Base-by-base conservation (phyloP, 306 rosid genomes). In the Vigna reflexopilosa region DNA sequence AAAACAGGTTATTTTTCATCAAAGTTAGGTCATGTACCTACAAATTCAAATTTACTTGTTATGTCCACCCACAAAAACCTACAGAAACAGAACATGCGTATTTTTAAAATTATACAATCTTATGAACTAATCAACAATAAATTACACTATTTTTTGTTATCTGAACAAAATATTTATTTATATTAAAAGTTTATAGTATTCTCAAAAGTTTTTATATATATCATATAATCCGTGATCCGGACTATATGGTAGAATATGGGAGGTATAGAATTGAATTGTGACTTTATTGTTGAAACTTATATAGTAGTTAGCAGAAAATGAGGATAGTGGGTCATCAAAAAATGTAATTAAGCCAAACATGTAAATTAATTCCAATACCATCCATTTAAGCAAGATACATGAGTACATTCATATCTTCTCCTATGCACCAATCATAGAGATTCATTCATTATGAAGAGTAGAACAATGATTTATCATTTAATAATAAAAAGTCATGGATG, bases 401-500 rank as follows among this genome's bases (percentile, higher is more conserved):
- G 56, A 38, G 26, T 62, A 72, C 38, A 28, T 47, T 16, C 32
- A 2, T 74, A 67, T 67, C 75, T 8, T 32, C 57, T 2, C 8
- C 11, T 47, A 12, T 30, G 71, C 8, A 11, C 65, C 71, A 47
- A 42, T 44, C 22, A 66, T 47, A 48, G 80, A 47, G 67, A 66
- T 19, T 32, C 54, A 30, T 56, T 16, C 9, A 62, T 62, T 56
- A 44, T 45, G 56, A 44, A 26, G n/a, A 38, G 3, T 15, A 7
- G 30, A 65, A 56, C 34, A 49, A 24, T 65, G 0, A 49, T 55
- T 28, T 30, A 40, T 57, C 47, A 26, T 68, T 76, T 24, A 67
- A 68, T 68, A 67, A 47, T 34, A 56, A 36, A 65, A 78, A 48
- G 34, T 10, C 26, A 78, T 38, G 36, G 26, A 77, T 77, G 58